Base-by-base conservation (phyloP, 148 eudicot species). In the Limonium bicolor region DNA sequence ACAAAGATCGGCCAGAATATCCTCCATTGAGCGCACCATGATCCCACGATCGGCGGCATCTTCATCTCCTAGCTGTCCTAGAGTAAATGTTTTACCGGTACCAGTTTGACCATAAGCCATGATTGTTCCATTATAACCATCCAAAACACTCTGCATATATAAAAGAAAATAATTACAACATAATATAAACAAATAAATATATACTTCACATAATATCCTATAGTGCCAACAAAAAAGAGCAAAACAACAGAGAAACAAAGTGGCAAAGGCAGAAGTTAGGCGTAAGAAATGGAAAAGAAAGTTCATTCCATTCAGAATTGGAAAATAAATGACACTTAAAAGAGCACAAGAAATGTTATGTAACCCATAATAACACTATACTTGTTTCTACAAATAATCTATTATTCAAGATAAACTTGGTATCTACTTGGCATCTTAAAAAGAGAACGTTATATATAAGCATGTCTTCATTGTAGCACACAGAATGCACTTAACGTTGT, bases 31-130 rank as follows among this genome's bases (percentile, higher is more conserved):
- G 16, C 99, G 99, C 54, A 92, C 95, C 99, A 92, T 92, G 54
- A 92, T 92, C 29, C 99, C 99, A 62, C 99, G 80, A 42, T 75
- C 74, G 54, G 99, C 76, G 54, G 76, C 66, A 54, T 85, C 99
- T 66, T 78, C 86, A 27, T 81, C 99, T 39, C 99, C 99, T 34
- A 92, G 66, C 66, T 78, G 76, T 56, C 95, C 99, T 52, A 92
- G 94, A 44, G 99, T 92, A 56, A 65, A 82, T 20, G 99, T 92
- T 65, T 92, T 92, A 31, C 99, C 99, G 0, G 99, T 92, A 41
- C 99, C 99, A 12, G 99, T 92, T 65, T 92, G 99, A 44, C 99
- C 99, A 72, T 92, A 92, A 36, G 95, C 99, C 83, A 92, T 75
- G 46, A 92, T 86, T 21, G 99, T 92, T 65, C 99, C 99, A 64